Evolutionary conservation across 345 rosid species (phyloP), one percentile per base, ranked within the genome.

Genomic region (Eucalyptus caleyi): DNA sequence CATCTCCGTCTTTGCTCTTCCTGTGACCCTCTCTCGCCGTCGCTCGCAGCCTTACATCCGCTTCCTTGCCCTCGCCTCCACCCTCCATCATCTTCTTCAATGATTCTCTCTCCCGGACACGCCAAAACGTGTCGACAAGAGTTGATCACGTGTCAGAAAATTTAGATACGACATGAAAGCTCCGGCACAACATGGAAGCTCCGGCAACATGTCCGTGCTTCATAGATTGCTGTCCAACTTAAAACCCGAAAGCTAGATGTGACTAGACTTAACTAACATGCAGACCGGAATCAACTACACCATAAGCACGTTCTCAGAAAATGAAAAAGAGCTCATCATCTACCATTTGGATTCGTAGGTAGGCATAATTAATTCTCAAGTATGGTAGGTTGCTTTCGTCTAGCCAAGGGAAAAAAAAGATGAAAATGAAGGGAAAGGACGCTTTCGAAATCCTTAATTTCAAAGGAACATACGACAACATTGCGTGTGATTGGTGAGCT

Each of bases 61-160:
- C 2, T 53, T 53, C 11, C 59, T 53, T 0, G 24, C 24, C 2
- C 59, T 19, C 59, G 2, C 26, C 26, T 53, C 26, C 59, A 53
- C 59, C 59, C 5, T 53, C 26, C 59, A 21, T 53, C 11, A 21
- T 53, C 59, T 53, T 53, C 11, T 53, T 53, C 10, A 53, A 53
- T 1, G 1, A 19, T 53, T 53, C 59, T 53, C 59, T 53, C 59
- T 53, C 26, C 5, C 59, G 2, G 2, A 53, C 59, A 53, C 5
- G 1, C 2, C 2, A 1, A 0, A 53, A 51, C 21, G 4, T 51
- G 54, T 51, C 2, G 4, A 50, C 21, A 50, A 50, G 54, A 50
- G 21, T 50, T 6, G 8, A 16, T 0, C 54, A 50, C 18, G 0
- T 50, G 3, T 50, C 7, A 0, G 1, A 51, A 10, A 2, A 10